These are phyloP conservation scores for Blumeria graminis DNA, from an alignment of 2,329 filamentous ascomycete genomes.

Conservation along the genomic window DNA sequence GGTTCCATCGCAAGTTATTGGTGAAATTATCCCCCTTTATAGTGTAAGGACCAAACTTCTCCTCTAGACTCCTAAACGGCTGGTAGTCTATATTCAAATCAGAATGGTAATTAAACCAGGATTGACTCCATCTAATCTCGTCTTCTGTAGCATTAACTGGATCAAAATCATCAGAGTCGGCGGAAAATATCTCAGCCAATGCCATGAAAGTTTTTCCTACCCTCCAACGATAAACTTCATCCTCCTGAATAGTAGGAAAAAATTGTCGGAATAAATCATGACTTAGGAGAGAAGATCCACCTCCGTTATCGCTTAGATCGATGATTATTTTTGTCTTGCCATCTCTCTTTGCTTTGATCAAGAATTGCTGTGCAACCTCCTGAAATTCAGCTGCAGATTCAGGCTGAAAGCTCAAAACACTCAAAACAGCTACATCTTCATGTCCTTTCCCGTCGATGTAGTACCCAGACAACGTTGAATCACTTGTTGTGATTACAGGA, in stretches of 20 bases:
- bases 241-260: neutral
- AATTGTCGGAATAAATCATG: conserved; percentile 15
- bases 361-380: conserved; percentile 3
- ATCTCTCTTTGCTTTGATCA: conserved; percentile 16
- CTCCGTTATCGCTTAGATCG: conserved; percentile 35
- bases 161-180: conserved; percentile 9
- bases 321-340: conserved; percentile 36
- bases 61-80: conserved; percentile 7
- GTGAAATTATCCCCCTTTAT: conserved; percentile 10
- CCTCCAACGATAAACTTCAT: conserved; percentile 9
- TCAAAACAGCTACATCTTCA: conserved; percentile 14
- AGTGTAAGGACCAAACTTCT: conserved; percentile 3
- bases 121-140: conserved; percentile 7
- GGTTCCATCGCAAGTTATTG: conserved; percentile 9
- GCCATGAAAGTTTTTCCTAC: conserved; percentile 8
- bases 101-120: conserved; percentile 10
- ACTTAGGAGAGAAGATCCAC: conserved; percentile 25
- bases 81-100: conserved; percentile 11
- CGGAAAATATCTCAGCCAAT: conserved; percentile 2
- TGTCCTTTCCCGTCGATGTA: conserved; percentile 11
- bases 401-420: conserved; percentile 10
- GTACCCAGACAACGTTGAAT: conserved; percentile 11
- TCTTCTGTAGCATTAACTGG: conserved; percentile 8
- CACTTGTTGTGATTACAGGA: conserved; percentile 9
- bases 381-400: conserved; percentile 12